A percentile compares a stretch with the other conserved stretches of the same genome.
Evolutionary conservation across 352 stramenopile genomes (phyloP).

Genomic region (Phytophthora hibernalis): DNA sequence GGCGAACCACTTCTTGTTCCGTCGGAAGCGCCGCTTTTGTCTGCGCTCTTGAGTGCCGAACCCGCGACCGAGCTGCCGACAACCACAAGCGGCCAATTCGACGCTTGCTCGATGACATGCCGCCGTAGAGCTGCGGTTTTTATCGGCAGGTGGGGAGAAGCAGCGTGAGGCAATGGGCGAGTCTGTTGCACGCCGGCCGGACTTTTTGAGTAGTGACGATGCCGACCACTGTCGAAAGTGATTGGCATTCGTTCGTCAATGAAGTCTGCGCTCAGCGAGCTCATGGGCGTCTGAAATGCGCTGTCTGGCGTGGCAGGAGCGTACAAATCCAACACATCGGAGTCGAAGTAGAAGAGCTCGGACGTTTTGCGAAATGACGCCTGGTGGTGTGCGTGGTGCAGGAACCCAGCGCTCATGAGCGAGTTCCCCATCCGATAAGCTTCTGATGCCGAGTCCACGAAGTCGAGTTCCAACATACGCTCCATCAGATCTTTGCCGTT

Average conservation of each 20-base stretch:
- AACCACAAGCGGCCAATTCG: slow-evolving; percentile 44
- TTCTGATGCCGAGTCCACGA: slow-evolving; percentile 57
- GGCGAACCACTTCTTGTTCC: slow-evolving; percentile 57
- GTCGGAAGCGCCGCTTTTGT: slow-evolving; percentile 52
- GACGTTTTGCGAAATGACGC: slow-evolving; percentile 55
- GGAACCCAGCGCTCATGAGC: slow-evolving; percentile 68
- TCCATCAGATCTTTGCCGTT: slow-evolving; percentile 64
- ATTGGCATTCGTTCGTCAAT: slow-evolving; percentile 16
- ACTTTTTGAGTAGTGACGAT: slow-evolving; percentile 8
- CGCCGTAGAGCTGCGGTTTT: slow-evolving; percentile 36
- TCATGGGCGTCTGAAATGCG: slow-evolving; percentile 3
- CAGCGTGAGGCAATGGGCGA: slow-evolving; percentile 32
- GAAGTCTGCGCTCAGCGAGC: slow-evolving; percentile 2
- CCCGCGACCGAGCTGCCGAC: slow-evolving; percentile 54
- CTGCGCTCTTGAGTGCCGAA: slow-evolving; percentile 32
- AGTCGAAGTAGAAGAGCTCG: slow-evolving; percentile 65
- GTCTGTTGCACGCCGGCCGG: slow-evolving; percentile 31
- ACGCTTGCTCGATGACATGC: slow-evolving; percentile 26
- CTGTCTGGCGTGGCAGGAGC: slow-evolving; percentile 26
- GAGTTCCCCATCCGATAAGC: slow-evolving; percentile 63
- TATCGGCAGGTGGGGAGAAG: slow-evolving; percentile 37
- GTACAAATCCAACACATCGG: slow-evolving; percentile 36
- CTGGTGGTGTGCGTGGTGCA: slow-evolving; percentile 65
- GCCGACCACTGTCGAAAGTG: not conserved
- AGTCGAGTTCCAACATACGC: slow-evolving; percentile 64